Evolutionary conservation across 1,139 yeast genomes (phyloP), one percentile per base, ranked within the genome.

Genomic region (Geotrichum candidum): DNA sequence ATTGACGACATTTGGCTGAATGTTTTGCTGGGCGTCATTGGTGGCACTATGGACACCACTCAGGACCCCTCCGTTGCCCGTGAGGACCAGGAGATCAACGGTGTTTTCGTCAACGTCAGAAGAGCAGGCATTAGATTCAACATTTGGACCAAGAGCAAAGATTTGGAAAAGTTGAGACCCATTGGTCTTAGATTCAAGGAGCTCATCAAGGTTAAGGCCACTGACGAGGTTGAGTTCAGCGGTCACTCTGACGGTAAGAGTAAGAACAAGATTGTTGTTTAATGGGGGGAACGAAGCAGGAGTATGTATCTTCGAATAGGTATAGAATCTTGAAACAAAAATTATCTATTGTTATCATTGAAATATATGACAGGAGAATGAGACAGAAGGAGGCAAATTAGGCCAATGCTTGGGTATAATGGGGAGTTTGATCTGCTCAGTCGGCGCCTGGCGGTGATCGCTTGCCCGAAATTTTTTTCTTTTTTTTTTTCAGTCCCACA

Each of bases 1-100:
- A 86, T 90, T 73, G 95, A 92, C 76, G 96, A 91, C 68, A 82
- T 90, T 73, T 95, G 99, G 99, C 85, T 91, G 73, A 84, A 96
- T 77, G 86, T 95, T 63, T 83, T 94, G 74, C 83, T 94, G 72
- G 88, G 96, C 57, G 91, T 91, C 64, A 90, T 94, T 76, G 99
- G 99, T 70, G 98, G 94, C 78, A 90, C 97, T 63, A 87, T 94
- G 68, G 96, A 90, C 77, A 48, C 56, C 27, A 54, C 60, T 18
- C 31, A 27, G 31, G 31, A 27, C 88, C 86, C 68, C 94, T 87
- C 66, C 92, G 72, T 68, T 51, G 73, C 67, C 48, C 69, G 69
- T 25, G 31, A 27, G 31, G 71, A 67, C 57, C 83, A 87, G 71
- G 95, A 91, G 78, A 96, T 95, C 69, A 92, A 90, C 75, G 99